phyloP scores from a whole-genome alignment of 1,284 basidiomycete genomes.

The Filobasidium uniguttulatum region DNA sequence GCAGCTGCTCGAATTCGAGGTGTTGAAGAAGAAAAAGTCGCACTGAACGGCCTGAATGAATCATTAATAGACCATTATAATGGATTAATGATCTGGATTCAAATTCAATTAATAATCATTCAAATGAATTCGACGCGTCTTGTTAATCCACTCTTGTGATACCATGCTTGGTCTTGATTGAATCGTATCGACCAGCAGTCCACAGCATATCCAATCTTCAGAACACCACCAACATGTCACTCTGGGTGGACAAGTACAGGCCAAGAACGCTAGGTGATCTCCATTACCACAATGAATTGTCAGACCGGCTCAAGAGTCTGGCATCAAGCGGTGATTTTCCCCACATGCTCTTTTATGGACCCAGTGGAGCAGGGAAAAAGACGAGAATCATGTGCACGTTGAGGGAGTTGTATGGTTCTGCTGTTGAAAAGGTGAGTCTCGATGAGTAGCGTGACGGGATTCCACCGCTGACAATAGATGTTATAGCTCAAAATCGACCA shows the following conservation, averaged over 20 bases:
- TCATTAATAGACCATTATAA: too few species aligned
- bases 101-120: too few species aligned
- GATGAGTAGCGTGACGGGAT: neutral
- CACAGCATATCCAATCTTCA: too few species aligned
- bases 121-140: too few species aligned
- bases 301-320: conserved; percentile 63
- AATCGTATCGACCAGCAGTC: too few species aligned
- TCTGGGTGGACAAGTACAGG: conserved; percentile 86
- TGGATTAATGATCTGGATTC: too few species aligned
- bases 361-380: conserved; percentile 95
- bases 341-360: conserved; percentile 95
- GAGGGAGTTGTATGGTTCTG: conserved; percentile 76
- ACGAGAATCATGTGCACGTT: conserved; percentile 84
- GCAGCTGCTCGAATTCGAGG: too few species aligned
- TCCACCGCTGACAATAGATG: neutral
- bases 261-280: conserved; percentile 73
- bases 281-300: conserved; percentile 75
- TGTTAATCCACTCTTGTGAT: too few species aligned
- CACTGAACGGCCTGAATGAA: too few species aligned
- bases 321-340: conserved; percentile 86
- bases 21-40: too few species aligned
- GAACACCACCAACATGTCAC: conserved; percentile 47
- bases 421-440: conserved; percentile 67
- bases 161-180: too few species aligned
- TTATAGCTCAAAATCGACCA: conserved; percentile 92